Base-by-base conservation (phyloP, 2,329 filamentous ascomycete species). In the Stemphylium lycopersici region DNA sequence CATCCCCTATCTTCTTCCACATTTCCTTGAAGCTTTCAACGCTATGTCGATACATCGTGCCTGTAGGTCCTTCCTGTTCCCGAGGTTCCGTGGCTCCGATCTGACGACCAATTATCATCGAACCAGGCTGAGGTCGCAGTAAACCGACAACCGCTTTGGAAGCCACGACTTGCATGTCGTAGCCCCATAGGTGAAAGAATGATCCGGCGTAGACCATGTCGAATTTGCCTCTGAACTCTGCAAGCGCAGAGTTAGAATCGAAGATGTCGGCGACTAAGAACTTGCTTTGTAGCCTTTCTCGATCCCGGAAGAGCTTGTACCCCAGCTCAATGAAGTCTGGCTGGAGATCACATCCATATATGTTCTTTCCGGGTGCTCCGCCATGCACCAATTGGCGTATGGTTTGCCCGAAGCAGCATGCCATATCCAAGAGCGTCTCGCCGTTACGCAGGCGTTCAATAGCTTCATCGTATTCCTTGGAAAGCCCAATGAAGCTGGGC, bases 261-360 rank as follows among this genome's bases (percentile, higher is more conserved):
- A 84, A 68, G 55, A 84, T 72, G 55, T 84, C 79, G 18, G 81
- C 83, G 1, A 77, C 64, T 26, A 86, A 70, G 57, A 86, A 84
- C 1, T 74, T 76, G 2, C 77, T 77, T 16, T 74, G 74, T 4
- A 85, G 71, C 31, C 51, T 76, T n/a, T 74, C 65, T 22, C 52
- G 54, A 48, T 75, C 72, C 6, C 44, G 37, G 52, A 74, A 75
- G 16, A 74, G 62, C 44, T 67, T 55, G 53, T 72, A 86, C 24
- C 84, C 84, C n/a, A 84, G 69, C 10, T 84, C 77, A 47, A 86
- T 77, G 59, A 86, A 83, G 10, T 66, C 62, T 1, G 59, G 18
- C 26, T 67, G 61, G 15, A 80, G 59, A 52, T 81, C 78, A 12
- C 68, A 67, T 20, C 77, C 78, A 41, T 67, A 70, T 0, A 79